Evolutionary conservation across 2,329 filamentous ascomycete genomes (phyloP).

Genomic region (Diaporthe amygdali): DNA sequence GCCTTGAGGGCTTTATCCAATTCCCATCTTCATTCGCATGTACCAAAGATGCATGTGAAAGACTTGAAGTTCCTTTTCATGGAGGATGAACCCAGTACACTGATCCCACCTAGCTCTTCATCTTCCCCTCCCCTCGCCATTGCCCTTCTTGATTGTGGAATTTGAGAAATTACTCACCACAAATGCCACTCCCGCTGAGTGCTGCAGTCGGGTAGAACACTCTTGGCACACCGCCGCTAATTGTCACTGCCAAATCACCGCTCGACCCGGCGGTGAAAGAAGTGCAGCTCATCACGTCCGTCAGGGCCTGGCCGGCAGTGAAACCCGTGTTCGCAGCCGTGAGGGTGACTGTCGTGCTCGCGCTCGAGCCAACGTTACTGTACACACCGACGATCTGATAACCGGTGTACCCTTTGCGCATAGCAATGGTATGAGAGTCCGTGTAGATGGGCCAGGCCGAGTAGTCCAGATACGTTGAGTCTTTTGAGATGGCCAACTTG

Average conservation of each 20-base stretch:
- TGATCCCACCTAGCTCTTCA: neutral
- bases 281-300: constrained; percentile 51
- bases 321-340: constrained; percentile 43
- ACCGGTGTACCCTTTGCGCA: constrained; percentile 48
- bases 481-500: constrained; percentile 44
- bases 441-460: constrained; percentile 44
- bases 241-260: constrained; percentile 48
- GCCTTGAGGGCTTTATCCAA: neutral
- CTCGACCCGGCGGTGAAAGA: constrained; percentile 44
- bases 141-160: neutral
- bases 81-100: neutral
- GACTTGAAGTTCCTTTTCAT: neutral
- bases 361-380: constrained; percentile 44
- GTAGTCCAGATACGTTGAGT: constrained; percentile 43
- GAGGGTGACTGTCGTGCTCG: constrained; percentile 38
- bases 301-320: constrained; percentile 35
- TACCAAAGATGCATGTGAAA: neutral
- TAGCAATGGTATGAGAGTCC: constrained; percentile 46
- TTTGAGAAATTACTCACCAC: constrained; percentile 26
- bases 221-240: constrained; percentile 47
- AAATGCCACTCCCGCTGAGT: constrained; percentile 42
- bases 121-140: neutral
- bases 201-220: constrained; percentile 43
- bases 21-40: neutral
- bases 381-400: constrained; percentile 44